Conservation (phyloP, 257 asterid species). For the Solanum chaucha region DNA sequence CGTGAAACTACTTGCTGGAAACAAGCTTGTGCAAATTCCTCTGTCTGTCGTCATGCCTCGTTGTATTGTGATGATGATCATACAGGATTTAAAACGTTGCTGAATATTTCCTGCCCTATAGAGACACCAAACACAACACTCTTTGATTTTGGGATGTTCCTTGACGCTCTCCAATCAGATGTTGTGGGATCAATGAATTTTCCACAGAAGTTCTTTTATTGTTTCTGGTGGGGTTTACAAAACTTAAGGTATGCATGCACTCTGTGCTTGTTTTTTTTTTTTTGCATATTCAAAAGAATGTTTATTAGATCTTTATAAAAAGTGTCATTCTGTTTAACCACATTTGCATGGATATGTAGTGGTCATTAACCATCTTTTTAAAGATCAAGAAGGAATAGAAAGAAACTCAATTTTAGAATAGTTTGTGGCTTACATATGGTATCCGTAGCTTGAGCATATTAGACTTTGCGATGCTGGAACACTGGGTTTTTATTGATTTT, state of each 20-base stretch:
- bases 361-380: neutral
- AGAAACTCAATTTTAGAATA: neutral
- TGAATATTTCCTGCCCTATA: slow-evolving; percentile 59
- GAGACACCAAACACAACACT: slow-evolving; percentile 32
- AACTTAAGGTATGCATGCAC: slow-evolving; percentile 56
- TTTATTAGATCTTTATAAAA: neutral
- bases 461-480: neutral
- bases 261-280: neutral
- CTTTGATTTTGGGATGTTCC: slow-evolving; percentile 93
- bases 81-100: slow-evolving; percentile 13
- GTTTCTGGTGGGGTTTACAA: slow-evolving; percentile 99
- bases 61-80: slow-evolving; percentile 40
- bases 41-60: slow-evolving; percentile 45
- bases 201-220: slow-evolving; percentile 82
- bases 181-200: slow-evolving; percentile 75
- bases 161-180: slow-evolving; percentile 88
- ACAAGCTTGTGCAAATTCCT: slow-evolving; percentile 41
- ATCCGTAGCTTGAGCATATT: neutral
- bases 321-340: neutral
- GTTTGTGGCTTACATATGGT: neutral
- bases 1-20: slow-evolving; percentile 87
- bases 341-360: neutral
- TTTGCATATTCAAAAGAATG: neutral
- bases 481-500: neutral
- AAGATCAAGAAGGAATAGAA: neutral